Evolutionary conservation across 768 basidiomycete genomes (phyloP).

Genomic region (Psilocybe subaeruginosa): DNA sequence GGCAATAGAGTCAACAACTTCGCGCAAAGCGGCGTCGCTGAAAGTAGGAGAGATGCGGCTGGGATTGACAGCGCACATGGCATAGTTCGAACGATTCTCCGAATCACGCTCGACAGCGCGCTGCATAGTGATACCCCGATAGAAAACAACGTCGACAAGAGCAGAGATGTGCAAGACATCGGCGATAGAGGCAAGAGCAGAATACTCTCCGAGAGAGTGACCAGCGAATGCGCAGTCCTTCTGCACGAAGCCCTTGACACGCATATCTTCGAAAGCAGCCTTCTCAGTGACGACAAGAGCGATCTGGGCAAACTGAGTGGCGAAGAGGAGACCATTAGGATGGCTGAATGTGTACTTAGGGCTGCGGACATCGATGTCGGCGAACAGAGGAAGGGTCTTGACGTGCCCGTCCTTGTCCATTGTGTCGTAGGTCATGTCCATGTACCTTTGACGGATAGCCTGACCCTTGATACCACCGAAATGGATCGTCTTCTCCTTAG

Average conservation of each 20-base stretch:
- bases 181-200: slow-evolving; percentile 96
- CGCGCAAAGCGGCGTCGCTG: slow-evolving; percentile 93
- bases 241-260: slow-evolving; percentile 93
- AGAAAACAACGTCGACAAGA: slow-evolving; percentile 98
- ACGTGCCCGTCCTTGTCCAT: slow-evolving; percentile 96
- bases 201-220: slow-evolving; percentile 98
- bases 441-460: slow-evolving; percentile 97
- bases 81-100: slow-evolving; percentile 92
- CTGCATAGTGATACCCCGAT: slow-evolving; percentile 99
- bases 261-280: slow-evolving; percentile 98
- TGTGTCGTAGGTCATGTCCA: slow-evolving; percentile 98
- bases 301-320: slow-evolving; percentile 98
- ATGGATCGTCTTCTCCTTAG: slow-evolving; percentile 97
- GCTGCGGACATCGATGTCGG: slow-evolving; percentile 93
- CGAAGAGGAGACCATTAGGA: slow-evolving; percentile 92
- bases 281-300: slow-evolving; percentile 98
- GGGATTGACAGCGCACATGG: slow-evolving; percentile 99
- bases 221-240: slow-evolving; percentile 93
- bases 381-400: slow-evolving; percentile 94
- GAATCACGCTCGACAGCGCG: slow-evolving; percentile 97
- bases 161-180: slow-evolving; percentile 95
- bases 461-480: slow-evolving; percentile 99
- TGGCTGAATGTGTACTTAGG: slow-evolving; percentile 99
- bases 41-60: slow-evolving; percentile 93
- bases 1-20: slow-evolving; percentile 93